Evolutionary conservation across 805 yeast genomes (phyloP).

Genomic region (Lipomyces japonicus): DNA sequence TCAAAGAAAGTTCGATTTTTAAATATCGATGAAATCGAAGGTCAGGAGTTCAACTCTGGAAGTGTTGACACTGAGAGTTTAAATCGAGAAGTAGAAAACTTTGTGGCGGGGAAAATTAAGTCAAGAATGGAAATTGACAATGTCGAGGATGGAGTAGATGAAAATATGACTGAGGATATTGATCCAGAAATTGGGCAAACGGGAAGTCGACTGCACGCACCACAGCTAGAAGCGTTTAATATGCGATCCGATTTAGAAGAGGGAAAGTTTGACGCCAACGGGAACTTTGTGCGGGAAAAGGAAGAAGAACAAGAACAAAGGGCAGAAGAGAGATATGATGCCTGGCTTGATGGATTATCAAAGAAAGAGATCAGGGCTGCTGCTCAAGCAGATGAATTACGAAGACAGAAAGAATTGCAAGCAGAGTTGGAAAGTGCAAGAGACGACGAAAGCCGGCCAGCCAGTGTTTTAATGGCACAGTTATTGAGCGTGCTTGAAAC

Average conservation of each 20-base stretch:
- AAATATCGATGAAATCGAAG: slow-evolving; percentile 42
- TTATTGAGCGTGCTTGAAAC: slow-evolving; percentile 51
- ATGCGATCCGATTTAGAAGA: slow-evolving; percentile 53
- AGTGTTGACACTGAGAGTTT: slow-evolving; percentile 9
- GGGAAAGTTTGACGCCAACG: slow-evolving; percentile 59
- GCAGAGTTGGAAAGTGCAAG: slow-evolving; percentile 6
- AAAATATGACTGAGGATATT: slow-evolving; percentile 17
- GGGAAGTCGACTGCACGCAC: slow-evolving; percentile 28
- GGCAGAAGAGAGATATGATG: slow-evolving; percentile 39
- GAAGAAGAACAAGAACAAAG: slow-evolving; percentile 34
- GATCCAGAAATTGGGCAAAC: slow-evolving; percentile 25
- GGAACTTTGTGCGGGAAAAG: slow-evolving; percentile 51
- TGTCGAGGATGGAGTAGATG: slow-evolving; percentile 29
- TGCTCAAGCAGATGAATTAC: slow-evolving; percentile 37
- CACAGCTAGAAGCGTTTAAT: slow-evolving; percentile 61
- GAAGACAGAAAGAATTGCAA: slow-evolving; percentile 22
- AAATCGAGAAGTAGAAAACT: slow-evolving; percentile 23
- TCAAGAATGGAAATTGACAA: slow-evolving; percentile 27
- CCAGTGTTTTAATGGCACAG: slow-evolving; percentile 30
- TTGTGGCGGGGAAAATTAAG: slow-evolving; percentile 23
- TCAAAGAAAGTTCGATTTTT: slow-evolving; percentile 32
- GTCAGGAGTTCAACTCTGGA: slow-evolving; percentile 24
- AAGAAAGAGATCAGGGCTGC: slow-evolving; percentile 42
- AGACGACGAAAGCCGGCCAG: slow-evolving; percentile 25
- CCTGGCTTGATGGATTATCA: slow-evolving; percentile 41